Evolutionary conservation across 129 eudicot genomes (phyloP).

Genomic region (Sambucus nigra): DNA sequence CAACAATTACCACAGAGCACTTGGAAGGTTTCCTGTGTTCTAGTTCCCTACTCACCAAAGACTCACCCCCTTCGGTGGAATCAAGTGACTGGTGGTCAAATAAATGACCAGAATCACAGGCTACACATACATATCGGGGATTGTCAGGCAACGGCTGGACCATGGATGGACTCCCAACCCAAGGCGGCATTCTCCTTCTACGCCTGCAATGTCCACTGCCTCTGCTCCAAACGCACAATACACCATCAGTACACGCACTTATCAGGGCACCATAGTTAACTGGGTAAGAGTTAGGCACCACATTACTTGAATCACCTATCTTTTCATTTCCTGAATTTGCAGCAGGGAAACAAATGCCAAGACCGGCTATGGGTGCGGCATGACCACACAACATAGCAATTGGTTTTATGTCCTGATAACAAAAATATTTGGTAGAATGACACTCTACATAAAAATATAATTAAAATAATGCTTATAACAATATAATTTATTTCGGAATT

Average conservation of each 20-base stretch:
- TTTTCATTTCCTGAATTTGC: constrained; percentile 48
- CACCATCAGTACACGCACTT: constrained; percentile 96
- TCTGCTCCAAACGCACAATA: constrained; percentile 91
- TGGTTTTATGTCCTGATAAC: constrained; percentile 69
- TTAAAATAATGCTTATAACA: too few relatives aligned
- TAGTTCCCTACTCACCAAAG: constrained; percentile 29
- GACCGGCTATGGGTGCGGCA: constrained; percentile 79
- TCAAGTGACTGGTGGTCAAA: constrained; percentile 36
- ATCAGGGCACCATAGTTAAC: constrained; percentile 64
- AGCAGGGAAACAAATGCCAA: constrained; percentile 73
- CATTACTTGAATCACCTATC: constrained; percentile 32
- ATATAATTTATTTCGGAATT: neutral
- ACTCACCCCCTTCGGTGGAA: constrained; percentile 26
- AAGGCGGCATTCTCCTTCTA: constrained; percentile 90
- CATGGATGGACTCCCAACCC: constrained; percentile 87
- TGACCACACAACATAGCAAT: constrained; percentile 90
- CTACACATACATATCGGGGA: constrained; percentile 75
- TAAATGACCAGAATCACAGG: constrained; percentile 39
- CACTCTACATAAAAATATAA: constrained; percentile 7
- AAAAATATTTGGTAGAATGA: constrained; percentile 17
- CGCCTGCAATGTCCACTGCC: constrained; percentile 91
- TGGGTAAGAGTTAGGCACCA: constrained; percentile 32
- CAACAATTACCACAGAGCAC: constrained; percentile 68
- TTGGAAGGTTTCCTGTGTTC: constrained; percentile 36
- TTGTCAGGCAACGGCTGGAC: constrained; percentile 66